These are phyloP conservation scores for Penicillium concentricum DNA, from an alignment of 2,329 filamentous ascomycete genomes.

Conservation along the genomic window DNA sequence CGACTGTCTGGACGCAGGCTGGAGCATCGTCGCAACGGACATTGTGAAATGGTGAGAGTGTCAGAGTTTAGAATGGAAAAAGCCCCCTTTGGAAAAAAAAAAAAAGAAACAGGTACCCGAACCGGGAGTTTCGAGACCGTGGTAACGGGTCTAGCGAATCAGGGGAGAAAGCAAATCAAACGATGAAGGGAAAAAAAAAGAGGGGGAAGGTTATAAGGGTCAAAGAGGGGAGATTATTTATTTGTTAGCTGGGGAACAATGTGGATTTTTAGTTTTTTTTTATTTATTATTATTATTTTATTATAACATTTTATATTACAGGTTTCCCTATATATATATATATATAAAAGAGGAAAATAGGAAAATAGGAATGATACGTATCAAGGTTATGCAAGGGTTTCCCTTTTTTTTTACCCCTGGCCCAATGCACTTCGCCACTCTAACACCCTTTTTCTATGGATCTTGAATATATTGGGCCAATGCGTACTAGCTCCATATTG, in stretches of 20 bases:
- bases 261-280: conserved; percentile 7
- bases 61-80: background rate
- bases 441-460: background rate
- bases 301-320: background rate
- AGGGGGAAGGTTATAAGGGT: background rate
- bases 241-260: too few relatives aligned
- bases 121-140: background rate
- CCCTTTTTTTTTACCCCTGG: conserved; percentile 27
- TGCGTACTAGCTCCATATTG: background rate
- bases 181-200: background rate
- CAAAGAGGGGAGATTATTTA: conserved; percentile 18
- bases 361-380: conserved; percentile 4
- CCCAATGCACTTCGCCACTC: conserved; percentile 17
- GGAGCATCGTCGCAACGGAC: conserved; percentile 55
- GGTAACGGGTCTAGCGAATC: background rate
- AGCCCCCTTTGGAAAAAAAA: too few relatives aligned
- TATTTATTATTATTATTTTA: background rate
- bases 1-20: conserved; percentile 60
- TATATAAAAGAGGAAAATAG: background rate
- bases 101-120: background rate
- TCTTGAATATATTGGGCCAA: background rate
- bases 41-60: conserved; percentile 31
- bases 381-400: conserved; percentile 10
- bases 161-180: background rate
- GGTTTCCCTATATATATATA: too few relatives aligned